Conservation (phyloP, 768 basidiomycete species). For the Pleurotus eryngii region DNA sequence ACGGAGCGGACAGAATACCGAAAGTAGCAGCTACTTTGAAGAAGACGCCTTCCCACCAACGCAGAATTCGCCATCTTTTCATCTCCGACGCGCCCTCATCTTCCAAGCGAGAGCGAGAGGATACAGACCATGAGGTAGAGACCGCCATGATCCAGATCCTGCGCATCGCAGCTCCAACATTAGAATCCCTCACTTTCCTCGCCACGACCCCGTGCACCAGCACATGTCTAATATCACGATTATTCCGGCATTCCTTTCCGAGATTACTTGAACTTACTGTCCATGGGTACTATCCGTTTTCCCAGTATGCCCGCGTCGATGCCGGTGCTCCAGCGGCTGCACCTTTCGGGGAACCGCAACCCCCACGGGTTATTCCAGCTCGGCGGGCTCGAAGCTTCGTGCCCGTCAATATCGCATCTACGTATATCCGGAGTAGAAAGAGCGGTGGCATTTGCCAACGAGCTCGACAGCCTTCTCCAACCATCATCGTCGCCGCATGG, state of each 20-base stretch:
- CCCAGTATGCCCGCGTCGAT: constrained; percentile 32
- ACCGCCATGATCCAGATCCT: constrained; percentile 30
- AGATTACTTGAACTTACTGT: constrained; percentile 37
- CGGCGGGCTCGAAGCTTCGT: constrained; percentile 10
- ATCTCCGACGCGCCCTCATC: constrained; percentile 27
- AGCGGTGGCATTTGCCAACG: too few relatives aligned
- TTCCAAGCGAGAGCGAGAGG: too few relatives aligned
- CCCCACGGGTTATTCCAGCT: constrained; percentile 43
- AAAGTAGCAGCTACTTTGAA: constrained; percentile 28
- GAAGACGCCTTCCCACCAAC: constrained; percentile 29
- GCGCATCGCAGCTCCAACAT: constrained; percentile 33
- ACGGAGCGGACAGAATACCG: constrained; percentile 23
- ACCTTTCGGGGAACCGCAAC: constrained; percentile 48
- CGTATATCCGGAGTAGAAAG: too few relatives aligned
- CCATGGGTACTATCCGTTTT: constrained; percentile 49
- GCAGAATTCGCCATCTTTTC: constrained; percentile 42
- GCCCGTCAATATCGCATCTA: too few relatives aligned
- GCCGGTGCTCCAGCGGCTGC: constrained; percentile 38
- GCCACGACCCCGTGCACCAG: constrained; percentile 29
- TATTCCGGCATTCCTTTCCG: constrained; percentile 42
- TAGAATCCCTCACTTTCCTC: constrained; percentile 38
- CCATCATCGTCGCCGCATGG: neutral
- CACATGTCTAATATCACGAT: constrained; percentile 35
- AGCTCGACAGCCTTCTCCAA: constrained; percentile 13
- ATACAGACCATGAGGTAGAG: neutral